phyloP scores from a whole-genome alignment of 495 filamentous ascomycete species.

The Neurospora sp. region DNA sequence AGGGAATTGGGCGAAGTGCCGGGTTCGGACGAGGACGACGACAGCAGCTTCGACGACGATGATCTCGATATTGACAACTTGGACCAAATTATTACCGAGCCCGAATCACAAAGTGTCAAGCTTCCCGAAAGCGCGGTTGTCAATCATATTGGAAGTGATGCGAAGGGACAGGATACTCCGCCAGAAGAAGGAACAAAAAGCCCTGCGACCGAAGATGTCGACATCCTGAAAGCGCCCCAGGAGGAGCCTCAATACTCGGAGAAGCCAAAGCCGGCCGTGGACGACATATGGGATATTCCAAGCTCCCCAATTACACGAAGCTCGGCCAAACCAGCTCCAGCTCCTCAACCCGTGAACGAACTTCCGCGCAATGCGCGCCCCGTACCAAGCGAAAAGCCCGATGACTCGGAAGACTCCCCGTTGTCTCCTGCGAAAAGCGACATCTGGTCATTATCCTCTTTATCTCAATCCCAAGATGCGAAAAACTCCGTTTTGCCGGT shows the following conservation, averaged over 20 bases:
- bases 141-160: not conserved
- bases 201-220: not conserved
- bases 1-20: conserved; percentile 48
- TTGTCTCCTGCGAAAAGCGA: not conserved
- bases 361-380: not conserved
- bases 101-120: not conserved
- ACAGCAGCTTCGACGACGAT: conserved; percentile 29
- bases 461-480: not conserved
- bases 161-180: not conserved
- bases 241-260: not conserved
- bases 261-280: not conserved
- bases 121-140: not conserved
- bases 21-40: conserved; percentile 48
- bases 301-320: not conserved
- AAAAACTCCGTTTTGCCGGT: not conserved
- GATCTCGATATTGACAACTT: conserved; percentile 19
- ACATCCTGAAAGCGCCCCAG: conserved; percentile 13
- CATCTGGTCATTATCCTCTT: not conserved
- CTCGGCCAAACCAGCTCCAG: not conserved
- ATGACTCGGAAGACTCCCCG: not conserved
- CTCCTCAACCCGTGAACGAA: not conserved
- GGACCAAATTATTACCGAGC: not conserved
- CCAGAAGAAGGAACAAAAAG: not conserved
- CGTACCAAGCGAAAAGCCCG: not conserved
- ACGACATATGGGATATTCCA: conserved; percentile 8